phyloP scores from a whole-genome alignment of 1,139 yeast species.

The Debaryomycetaceae sp. region DNA sequence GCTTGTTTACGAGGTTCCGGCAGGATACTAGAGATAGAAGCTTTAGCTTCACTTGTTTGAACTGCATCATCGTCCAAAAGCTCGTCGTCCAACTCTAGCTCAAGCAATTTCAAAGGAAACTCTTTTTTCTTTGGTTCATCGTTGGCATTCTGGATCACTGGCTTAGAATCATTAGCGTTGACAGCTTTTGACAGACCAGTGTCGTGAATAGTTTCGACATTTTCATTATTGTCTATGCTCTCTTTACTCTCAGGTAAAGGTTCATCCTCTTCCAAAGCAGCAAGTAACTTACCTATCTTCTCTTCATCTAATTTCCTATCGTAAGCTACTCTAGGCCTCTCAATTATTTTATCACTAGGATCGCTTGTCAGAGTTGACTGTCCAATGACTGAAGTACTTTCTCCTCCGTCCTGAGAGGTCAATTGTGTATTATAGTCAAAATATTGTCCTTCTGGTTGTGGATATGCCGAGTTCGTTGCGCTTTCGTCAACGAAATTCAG shows the following conservation, averaged over 20 bases:
- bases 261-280: not conserved
- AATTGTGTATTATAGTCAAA: not conserved
- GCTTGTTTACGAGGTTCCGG: slow-evolving; percentile 3
- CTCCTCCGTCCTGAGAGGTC: not conserved
- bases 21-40: slow-evolving; percentile 1
- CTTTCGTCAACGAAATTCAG: not conserved
- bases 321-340: not conserved
- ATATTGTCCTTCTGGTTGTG: not conserved
- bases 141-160: not conserved
- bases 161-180: not conserved
- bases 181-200: not conserved
- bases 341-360: not conserved
- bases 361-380: not conserved
- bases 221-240: not conserved
- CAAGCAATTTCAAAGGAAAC: not conserved
- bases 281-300: not conserved
- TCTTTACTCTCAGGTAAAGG: slow-evolving; percentile 1
- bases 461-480: not conserved
- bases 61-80: slow-evolving; percentile 15
- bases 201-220: not conserved
- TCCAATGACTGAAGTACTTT: not conserved
- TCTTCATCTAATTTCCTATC: not conserved
- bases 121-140: not conserved
- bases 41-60: not conserved
- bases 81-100: slow-evolving; percentile 43